Conservation (phyloP, 352 stramenopile genomes). For the Phytopythium kandeliae region DNA sequence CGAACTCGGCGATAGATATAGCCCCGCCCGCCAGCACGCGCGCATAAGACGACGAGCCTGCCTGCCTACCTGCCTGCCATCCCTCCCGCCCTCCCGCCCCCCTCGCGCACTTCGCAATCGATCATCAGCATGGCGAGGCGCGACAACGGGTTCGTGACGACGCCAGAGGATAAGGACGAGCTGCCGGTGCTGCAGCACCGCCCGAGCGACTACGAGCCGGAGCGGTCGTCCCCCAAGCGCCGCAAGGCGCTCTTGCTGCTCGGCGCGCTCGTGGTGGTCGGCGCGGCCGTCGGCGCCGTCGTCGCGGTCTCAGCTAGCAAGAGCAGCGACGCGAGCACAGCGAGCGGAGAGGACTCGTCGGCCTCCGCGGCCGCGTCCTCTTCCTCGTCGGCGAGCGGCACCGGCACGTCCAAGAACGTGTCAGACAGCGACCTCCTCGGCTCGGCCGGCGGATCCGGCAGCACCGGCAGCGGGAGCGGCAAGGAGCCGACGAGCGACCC, state of each 20-base stretch:
- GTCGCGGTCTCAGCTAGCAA: conserved; percentile 42
- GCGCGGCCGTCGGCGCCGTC: conserved; percentile 54
- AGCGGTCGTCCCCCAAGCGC: conserved; percentile 14
- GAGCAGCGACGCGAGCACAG: conserved; percentile 24
- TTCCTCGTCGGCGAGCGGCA: neutral
- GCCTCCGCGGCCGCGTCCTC: conserved; percentile 3
- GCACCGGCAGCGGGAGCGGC: conserved; percentile 11
- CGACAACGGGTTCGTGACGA: neutral
- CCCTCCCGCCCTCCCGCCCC: no score
- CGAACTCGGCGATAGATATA: neutral
- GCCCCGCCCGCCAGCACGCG: neutral
- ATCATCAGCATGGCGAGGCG: neutral
- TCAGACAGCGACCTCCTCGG: conserved; percentile 44
- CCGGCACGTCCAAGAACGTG: conserved; percentile 22
- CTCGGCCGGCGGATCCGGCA: conserved; percentile 21
- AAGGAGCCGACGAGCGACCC: conserved; percentile 58
- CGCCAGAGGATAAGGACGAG: conserved; percentile 8
- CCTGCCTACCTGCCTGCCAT: no score
- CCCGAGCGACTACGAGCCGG: neutral
- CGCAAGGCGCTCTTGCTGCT: conserved; percentile 67
- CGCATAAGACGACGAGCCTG: neutral
- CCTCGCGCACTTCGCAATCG: neutral
- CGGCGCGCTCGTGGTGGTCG: conserved; percentile 64
- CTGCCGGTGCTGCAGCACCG: conserved; percentile 6
- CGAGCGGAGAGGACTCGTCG: conserved; percentile 12